phyloP scores from a whole-genome alignment of 2,329 filamentous ascomycete species.

The Podosphaera aphanis region DNA sequence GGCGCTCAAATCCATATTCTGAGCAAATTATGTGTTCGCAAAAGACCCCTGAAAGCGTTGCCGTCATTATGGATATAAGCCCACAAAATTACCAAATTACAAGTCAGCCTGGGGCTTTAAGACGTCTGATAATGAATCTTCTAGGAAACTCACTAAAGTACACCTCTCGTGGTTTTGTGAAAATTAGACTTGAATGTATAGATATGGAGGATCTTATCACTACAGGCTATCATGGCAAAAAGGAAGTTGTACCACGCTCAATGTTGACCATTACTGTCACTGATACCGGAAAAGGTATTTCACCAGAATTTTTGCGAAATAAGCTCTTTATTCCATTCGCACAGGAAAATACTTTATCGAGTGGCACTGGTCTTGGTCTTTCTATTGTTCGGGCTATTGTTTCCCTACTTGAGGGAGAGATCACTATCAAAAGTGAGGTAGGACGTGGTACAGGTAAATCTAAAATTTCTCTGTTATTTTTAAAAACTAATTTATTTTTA shows the following conservation, averaged over 20 bases:
- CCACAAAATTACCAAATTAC: constrained; percentile 18
- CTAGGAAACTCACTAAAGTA: constrained; percentile 42
- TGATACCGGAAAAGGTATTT: constrained; percentile 50
- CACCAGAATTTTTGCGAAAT: constrained; percentile 35
- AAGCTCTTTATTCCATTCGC: constrained; percentile 38
- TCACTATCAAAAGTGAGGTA: constrained; percentile 31
- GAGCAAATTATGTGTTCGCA: constrained; percentile 3
- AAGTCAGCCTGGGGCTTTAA: constrained; percentile 29
- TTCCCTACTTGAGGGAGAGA: constrained; percentile 32
- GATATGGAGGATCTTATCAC: constrained; percentile 12
- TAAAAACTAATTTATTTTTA: constrained; percentile 5
- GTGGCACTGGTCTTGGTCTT: constrained; percentile 38
- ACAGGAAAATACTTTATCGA: constrained; percentile 38
- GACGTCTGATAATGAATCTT: constrained; percentile 34
- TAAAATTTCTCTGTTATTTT: not conserved
- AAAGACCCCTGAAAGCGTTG: constrained; percentile 7
- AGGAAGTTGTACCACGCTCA: constrained; percentile 8
- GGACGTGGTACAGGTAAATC: constrained; percentile 29
- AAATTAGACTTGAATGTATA: constrained; percentile 15
- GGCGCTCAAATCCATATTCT: constrained; percentile 1
- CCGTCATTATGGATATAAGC: constrained; percentile 14
- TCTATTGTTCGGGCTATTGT: constrained; percentile 42
- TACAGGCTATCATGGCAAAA: constrained; percentile 1
- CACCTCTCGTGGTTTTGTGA: constrained; percentile 28
- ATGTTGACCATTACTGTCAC: constrained; percentile 40